These are phyloP conservation scores for Crithidia thermophila DNA, from an alignment of 208 protist genomes.

Conservation along the genomic window DNA sequence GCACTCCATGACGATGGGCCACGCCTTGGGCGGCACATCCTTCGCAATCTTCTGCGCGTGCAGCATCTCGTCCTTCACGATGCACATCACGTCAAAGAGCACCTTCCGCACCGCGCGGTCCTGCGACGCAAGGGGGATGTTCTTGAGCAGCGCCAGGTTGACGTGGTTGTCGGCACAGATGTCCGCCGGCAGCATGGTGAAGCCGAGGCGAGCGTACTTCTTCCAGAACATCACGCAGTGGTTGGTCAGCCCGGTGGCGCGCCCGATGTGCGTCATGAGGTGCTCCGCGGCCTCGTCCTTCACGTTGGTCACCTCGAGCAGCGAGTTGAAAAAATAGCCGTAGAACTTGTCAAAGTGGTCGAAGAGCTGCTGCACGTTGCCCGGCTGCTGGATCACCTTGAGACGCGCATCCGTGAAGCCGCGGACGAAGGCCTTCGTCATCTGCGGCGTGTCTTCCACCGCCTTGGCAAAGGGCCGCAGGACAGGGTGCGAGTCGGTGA, in stretches of 20 bases:
- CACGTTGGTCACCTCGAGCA: conserved; percentile 77
- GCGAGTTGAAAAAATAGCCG: conserved; percentile 91
- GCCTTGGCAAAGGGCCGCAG: conserved; percentile 77
- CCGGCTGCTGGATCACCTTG: conserved; percentile 82
- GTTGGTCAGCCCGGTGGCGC: conserved; percentile 79
- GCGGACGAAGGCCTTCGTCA: conserved; percentile 89
- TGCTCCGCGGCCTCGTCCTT: conserved; percentile 87
- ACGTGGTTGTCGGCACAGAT: conserved; percentile 90
- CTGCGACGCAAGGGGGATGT: conserved; percentile 79
- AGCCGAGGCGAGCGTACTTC: conserved; percentile 88
- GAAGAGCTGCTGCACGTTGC: conserved; percentile 89
- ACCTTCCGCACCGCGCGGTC: conserved; percentile 78
- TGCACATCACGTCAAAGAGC: conserved; percentile 86
- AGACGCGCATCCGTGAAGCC: conserved; percentile 89
- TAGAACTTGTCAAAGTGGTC: conserved; percentile 93
- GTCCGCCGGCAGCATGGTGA: conserved; percentile 89
- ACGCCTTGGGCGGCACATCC: conserved; percentile 66
- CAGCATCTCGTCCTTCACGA: conserved; percentile 86
- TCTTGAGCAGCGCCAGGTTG: conserved; percentile 83
- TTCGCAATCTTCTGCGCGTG: conserved; percentile 72
- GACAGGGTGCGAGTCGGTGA: conserved; percentile 88
- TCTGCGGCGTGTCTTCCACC: conserved; percentile 66
- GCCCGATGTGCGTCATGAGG: conserved; percentile 85
- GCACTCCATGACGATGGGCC: conserved; percentile 89
- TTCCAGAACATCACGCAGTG: conserved; percentile 94